Conservation (phyloP, 306 rosid species). For the Spatholobus suberectus region DNA sequence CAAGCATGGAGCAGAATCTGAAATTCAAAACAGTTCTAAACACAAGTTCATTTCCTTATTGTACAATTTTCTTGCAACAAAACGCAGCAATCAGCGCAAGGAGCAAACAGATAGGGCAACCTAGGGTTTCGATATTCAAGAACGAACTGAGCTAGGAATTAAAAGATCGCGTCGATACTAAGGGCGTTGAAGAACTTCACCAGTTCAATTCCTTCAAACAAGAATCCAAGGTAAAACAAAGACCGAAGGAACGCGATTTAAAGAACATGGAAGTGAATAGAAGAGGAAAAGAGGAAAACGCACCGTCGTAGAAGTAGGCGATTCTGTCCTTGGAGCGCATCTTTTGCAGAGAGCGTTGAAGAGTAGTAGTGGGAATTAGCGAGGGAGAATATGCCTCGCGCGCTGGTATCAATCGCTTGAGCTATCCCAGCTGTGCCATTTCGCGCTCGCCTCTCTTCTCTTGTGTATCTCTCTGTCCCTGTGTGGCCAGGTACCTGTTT, state of each 20-base stretch:
- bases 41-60: neutral
- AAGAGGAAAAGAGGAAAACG: neutral
- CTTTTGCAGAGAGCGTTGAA: constrained; percentile 19
- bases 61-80: neutral
- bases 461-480: neutral
- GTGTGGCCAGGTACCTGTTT: neutral
- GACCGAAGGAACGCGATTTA: neutral
- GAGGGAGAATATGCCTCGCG: neutral
- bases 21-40: neutral
- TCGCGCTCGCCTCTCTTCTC: neutral
- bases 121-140: constrained; percentile 47
- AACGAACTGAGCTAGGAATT: neutral
- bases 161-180: neutral
- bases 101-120: neutral
- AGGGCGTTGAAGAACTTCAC: neutral
- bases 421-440: neutral
- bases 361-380: constrained; percentile 1
- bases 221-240: neutral
- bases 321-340: constrained; percentile 94
- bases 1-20: neutral
- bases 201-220: neutral
- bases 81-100: neutral
- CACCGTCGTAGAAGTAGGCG: constrained; percentile 96
- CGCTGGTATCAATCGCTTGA: neutral
- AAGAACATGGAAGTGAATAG: neutral